Conservation (phyloP, 1,284 basidiomycete genomes). For the Ustilago nuda region DNA sequence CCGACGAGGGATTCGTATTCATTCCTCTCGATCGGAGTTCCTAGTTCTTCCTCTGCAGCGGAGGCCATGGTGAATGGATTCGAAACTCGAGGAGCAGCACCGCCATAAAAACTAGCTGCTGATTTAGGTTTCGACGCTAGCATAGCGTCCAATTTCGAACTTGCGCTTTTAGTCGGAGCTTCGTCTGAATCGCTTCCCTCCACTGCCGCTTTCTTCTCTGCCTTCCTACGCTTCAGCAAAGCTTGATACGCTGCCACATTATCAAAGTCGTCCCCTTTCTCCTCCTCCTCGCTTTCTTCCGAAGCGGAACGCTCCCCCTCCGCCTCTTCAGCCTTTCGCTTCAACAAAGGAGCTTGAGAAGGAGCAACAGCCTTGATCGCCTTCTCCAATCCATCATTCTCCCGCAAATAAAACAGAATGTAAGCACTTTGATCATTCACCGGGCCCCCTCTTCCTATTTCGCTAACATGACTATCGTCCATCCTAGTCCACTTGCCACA, state of each 20-base stretch:
- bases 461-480: constrained; percentile 86
- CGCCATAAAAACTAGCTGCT: constrained; percentile 48
- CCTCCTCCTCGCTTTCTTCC: constrained; percentile 3
- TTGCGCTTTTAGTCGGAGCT: constrained; percentile 10
- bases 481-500: constrained; percentile 86
- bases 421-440: constrained; percentile 84
- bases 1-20: constrained; percentile 52
- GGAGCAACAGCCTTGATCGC: constrained; percentile 21
- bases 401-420: constrained; percentile 88
- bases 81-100: neutral
- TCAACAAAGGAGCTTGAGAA: neutral
- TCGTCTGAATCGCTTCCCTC: neutral
- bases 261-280: constrained; percentile 13
- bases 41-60: constrained; percentile 33
- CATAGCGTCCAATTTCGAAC: constrained; percentile 27
- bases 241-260: constrained; percentile 24
- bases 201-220: constrained; percentile 3
- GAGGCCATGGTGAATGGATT: constrained; percentile 28
- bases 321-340: constrained; percentile 27
- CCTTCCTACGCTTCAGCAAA: constrained; percentile 26
- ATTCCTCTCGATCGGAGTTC: constrained; percentile 32
- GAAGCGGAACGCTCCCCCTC: constrained; percentile 7
- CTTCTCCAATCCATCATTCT: constrained; percentile 65
- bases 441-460: constrained; percentile 54
- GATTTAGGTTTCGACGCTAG: constrained; percentile 40